These are phyloP conservation scores for Neurospora sp. DNA, from an alignment of 495 filamentous ascomycete species.

Conservation along the genomic window DNA sequence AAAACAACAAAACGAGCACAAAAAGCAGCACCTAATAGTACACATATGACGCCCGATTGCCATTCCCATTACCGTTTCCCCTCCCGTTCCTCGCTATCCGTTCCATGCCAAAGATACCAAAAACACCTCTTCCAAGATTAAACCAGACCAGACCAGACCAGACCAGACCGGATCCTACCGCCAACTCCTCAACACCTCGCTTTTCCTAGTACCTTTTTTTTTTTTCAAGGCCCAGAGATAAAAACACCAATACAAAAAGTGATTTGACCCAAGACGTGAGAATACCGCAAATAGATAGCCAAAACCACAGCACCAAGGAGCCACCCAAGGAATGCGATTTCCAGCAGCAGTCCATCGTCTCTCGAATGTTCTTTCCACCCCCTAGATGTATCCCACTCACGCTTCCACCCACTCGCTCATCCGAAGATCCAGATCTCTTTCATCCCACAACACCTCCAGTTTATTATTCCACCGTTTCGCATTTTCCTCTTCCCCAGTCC, in stretches of 20 bases:
- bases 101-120: not conserved
- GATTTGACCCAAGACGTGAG: not conserved
- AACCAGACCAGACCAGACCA: not conserved
- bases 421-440: not conserved
- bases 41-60: not conserved
- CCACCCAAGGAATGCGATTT: not conserved
- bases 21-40: not conserved
- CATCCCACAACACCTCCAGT: not conserved
- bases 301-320: not conserved
- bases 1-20: not conserved
- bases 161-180: not conserved
- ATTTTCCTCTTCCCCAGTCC: not conserved
- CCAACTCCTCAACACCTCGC: not conserved
- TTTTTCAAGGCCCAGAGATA: not conserved
- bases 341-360: not conserved
- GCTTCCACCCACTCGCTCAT: not conserved
- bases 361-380: not conserved
- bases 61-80: not conserved
- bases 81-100: not conserved
- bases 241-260: not conserved
- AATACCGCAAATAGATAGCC: not conserved
- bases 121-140: too few relatives aligned
- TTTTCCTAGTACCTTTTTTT: not conserved
- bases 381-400: not conserved
- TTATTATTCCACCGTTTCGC: not conserved